phyloP scores from a whole-genome alignment of 495 filamentous ascomycete genomes.

The Rostrohypoxylon terebratum region DNA sequence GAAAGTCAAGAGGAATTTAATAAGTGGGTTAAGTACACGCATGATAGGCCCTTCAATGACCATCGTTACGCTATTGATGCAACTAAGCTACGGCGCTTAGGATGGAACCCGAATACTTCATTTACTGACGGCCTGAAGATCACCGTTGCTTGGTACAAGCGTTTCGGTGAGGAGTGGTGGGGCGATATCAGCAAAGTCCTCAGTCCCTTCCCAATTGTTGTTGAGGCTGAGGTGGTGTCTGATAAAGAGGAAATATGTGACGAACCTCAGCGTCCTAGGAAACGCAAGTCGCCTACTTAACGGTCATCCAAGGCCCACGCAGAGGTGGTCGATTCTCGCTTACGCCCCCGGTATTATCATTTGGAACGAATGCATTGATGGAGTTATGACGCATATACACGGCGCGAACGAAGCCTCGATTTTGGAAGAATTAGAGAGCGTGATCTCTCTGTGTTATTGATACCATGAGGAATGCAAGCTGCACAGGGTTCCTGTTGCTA shows the following conservation, averaged over 20 bases:
- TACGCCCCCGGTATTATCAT: slow-evolving; percentile 1
- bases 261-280: slow-evolving; percentile 51
- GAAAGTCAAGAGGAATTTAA: slow-evolving; percentile 57
- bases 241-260: slow-evolving; percentile 63
- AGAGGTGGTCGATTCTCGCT: neutral
- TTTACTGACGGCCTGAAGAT: slow-evolving; percentile 70
- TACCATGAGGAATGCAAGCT: slow-evolving; percentile 19
- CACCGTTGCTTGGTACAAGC: slow-evolving; percentile 79
- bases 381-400: slow-evolving; percentile 26
- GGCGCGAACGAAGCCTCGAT: neutral
- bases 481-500: neutral
- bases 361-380: slow-evolving; percentile 22
- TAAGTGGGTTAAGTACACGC: slow-evolving; percentile 71
- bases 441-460: slow-evolving; percentile 11
- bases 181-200: slow-evolving; percentile 75
- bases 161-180: slow-evolving; percentile 75
- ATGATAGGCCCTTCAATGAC: slow-evolving; percentile 80
- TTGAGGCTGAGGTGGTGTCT: slow-evolving; percentile 61
- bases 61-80: slow-evolving; percentile 75
- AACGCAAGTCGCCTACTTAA: slow-evolving; percentile 58
- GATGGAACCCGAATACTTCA: slow-evolving; percentile 72
- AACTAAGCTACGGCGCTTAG: slow-evolving; percentile 70
- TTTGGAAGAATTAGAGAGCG: slow-evolving; percentile 8
- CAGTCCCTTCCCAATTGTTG: slow-evolving; percentile 68
- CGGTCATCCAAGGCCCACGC: slow-evolving; percentile 54